Evolutionary conservation across 805 yeast genomes (phyloP), one percentile per base, ranked within the genome.

Genomic region (Blastobotrys chiropterorum): DNA sequence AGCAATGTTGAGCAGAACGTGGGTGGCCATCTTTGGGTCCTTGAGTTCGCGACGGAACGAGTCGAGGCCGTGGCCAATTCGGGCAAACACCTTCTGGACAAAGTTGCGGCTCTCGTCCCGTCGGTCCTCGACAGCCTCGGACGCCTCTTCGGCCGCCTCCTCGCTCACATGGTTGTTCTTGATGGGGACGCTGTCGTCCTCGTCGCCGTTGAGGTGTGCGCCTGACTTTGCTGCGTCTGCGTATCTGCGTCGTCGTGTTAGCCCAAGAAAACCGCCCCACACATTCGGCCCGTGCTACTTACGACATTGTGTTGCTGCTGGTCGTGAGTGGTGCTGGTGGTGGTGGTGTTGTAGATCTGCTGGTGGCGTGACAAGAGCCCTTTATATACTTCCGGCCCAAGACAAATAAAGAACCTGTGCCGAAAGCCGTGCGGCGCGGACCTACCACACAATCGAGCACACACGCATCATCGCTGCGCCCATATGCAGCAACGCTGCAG

Each of bases 1-100:
- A 2, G 51, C 50, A 14, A 59, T 34, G 38, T 56, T 34, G 20
- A 55, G 50, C 15, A 55, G 17, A 3, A 57, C 50, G 49, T 59
- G 54, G 45, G 53, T 44, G 8, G 61, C 58, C 16, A 56, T 53
- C 7, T 51, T 58, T 21, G 63, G 62, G 47, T 60, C 61, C 38
- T 56, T 47, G 22, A 58, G 50, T 38, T 56, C 58, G 31, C 48
- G 49, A 14, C 34, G 34, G 34, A 26, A 26, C 8, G 8, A 6
- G 34, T 26, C 34, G 34, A 26, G 34, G 8, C 34, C 34, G 34
- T 26, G 5, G 34, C 34, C 34, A 11, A 26, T 26, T 5, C 34
- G 34, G 8, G 34, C 34, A 26, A 40, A 40, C 7, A 8, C 43
- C 43, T 38, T 38, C 46, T 21, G 39, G 38, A 22, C 13, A 17